These are phyloP conservation scores for Aquilaria agallochum DNA, from an alignment of 441 rosid genomes.

Conservation along the genomic window DNA sequence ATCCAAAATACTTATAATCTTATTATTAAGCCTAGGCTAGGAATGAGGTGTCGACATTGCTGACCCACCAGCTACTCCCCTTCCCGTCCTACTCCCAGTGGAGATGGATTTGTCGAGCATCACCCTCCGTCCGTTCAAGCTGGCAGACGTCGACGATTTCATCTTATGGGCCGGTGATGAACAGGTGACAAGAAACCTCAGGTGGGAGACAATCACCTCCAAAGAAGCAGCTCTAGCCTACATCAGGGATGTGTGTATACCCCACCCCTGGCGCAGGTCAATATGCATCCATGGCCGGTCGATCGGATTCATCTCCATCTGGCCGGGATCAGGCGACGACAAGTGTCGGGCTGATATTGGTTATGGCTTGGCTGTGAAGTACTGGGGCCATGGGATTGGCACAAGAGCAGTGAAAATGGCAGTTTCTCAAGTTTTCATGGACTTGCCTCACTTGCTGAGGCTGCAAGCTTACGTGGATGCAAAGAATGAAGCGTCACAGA, in stretches of 20 bases:
- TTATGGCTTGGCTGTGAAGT: slow-evolving; percentile 32
- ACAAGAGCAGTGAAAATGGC: slow-evolving; percentile 34
- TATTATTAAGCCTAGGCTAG: no score
- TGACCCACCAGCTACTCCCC: no score
- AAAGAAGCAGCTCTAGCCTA: slow-evolving; percentile 32
- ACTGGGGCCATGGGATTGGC: slow-evolving; percentile 46
- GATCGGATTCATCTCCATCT: slow-evolving; percentile 35
- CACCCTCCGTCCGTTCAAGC: slow-evolving; percentile 36
- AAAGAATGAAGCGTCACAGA: slow-evolving; percentile 36
- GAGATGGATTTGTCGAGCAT: slow-evolving; percentile 24
- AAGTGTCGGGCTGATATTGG: slow-evolving; percentile 32
- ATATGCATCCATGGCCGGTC: slow-evolving; percentile 41
- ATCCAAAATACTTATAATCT: no score
- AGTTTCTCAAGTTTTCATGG: slow-evolving; percentile 27
- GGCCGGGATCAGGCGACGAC: slow-evolving; percentile 30
- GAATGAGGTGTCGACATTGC: no score
- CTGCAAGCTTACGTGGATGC: slow-evolving; percentile 41
- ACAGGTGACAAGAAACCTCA: slow-evolving; percentile 28
- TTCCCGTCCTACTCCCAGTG: no score
- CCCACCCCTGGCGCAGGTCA: slow-evolving; percentile 42
- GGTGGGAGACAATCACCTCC: slow-evolving; percentile 32
- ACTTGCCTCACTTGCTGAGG: slow-evolving; percentile 32
- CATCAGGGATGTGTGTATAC: slow-evolving; percentile 30
- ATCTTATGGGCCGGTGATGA: slow-evolving; percentile 45
- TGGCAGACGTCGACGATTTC: slow-evolving; percentile 39